Conservation (phyloP, 257 asterid species). For the Solanum tarapatanum region DNA sequence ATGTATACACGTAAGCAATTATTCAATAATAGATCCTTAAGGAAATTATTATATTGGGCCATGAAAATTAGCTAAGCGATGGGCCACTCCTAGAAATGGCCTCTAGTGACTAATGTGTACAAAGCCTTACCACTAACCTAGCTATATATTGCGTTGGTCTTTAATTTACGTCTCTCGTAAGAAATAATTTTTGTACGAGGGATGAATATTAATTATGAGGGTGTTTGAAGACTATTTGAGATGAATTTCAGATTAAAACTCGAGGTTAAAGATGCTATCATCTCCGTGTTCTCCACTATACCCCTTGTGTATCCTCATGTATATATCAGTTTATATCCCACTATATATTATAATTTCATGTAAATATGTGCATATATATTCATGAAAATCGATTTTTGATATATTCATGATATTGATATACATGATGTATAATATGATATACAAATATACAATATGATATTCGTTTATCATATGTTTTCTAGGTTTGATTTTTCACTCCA, state of each 20-base stretch:
- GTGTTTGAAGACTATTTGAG: background rate
- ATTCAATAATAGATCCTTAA: background rate
- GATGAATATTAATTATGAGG: background rate
- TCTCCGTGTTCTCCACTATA: background rate
- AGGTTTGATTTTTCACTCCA: background rate
- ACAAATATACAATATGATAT: background rate
- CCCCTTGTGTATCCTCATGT: background rate
- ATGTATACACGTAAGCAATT: background rate
- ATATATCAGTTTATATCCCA: background rate
- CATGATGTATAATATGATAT: background rate
- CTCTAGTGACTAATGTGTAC: background rate
- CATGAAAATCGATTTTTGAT: background rate
- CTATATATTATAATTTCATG: background rate
- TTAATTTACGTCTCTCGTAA: background rate
- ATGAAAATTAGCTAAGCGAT: background rate
- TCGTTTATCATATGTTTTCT: background rate
- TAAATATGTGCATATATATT: background rate
- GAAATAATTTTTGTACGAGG: background rate
- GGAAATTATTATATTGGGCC: background rate
- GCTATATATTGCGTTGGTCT: background rate
- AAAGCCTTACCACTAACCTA: background rate
- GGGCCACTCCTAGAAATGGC: background rate
- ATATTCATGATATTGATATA: background rate
- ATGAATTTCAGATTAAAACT: background rate
- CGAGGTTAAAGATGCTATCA: background rate